These are phyloP conservation scores for Mesostigma viride DNA, from an alignment of 139 green algal species.

Conservation along the genomic window DNA sequence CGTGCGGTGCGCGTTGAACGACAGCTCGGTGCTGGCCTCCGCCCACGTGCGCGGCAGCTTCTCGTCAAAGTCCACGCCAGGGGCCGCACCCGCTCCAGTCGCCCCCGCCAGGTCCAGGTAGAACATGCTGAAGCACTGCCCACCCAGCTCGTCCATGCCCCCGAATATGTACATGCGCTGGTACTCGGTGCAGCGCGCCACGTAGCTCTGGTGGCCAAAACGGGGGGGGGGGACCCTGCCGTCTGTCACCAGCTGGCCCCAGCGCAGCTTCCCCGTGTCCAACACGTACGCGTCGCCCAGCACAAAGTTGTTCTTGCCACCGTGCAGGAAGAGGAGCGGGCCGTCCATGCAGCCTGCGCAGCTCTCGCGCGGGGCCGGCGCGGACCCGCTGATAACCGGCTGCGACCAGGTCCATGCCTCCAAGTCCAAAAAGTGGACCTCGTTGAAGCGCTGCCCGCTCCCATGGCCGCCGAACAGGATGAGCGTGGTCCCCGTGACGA, in stretches of 20 bases:
- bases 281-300: conserved; percentile 66
- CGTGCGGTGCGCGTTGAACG: conserved; percentile 11
- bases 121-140: neutral
- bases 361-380: conserved; percentile 55
- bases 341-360: conserved; percentile 19
- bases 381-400: conserved; percentile 47
- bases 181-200: conserved; percentile 34
- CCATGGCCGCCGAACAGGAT: conserved; percentile 44
- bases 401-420: conserved; percentile 46
- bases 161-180: conserved; percentile 59
- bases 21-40: conserved; percentile 15
- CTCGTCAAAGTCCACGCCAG: neutral
- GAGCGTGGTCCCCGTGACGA: conserved; percentile 8
- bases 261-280: conserved; percentile 48
- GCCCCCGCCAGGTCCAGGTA: too few species aligned
- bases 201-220: conserved; percentile 44
- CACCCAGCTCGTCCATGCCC: conserved; percentile 46
- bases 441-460: conserved; percentile 54
- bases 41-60: conserved; percentile 11
- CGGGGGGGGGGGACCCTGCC: conserved; percentile 46
- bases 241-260: conserved; percentile 39
- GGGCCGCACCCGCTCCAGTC: too few species aligned
- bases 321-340: conserved; percentile 53
- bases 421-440: conserved; percentile 71
- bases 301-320: conserved; percentile 72